Base-by-base conservation (phyloP, 2,329 filamentous ascomycete species). In the Mollisiaceae sp. region DNA sequence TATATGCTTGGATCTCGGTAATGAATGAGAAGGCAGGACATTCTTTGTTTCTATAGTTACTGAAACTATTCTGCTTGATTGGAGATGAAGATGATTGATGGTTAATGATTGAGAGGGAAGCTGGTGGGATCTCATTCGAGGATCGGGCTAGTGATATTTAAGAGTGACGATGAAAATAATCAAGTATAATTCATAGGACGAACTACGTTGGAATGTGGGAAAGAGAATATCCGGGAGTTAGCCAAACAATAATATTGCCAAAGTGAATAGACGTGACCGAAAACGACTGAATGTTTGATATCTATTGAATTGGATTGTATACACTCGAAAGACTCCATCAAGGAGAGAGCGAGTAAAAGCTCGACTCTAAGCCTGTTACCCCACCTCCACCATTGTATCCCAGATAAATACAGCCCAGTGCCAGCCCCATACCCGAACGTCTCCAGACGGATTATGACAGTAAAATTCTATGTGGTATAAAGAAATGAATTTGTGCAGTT, bases 391-490 rank as follows among this genome's bases (percentile, higher is more conserved):
- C 18, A 50, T 20, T 27, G 8, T 22, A 50, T 35, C 12, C 24
- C 18, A 38, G 9, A 38, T 39, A 39, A 11, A 39, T 38, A 22
- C 55, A 20, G 2, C 55, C 55, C 55, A 57, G 11, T 57, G 4
- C 27, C 52, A 14, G 14, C 18, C 35, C 55, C 6, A 58, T 38
- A 45, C 60, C 38, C 39, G 36, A 62, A 43, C 38, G 58, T 60
- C 60, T 41, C 52, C 54, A 32, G 52, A 52, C 24, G 43, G 38
- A 66, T 63, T 66, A 66, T 66, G 24, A 61, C 59, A 52, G 54
- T 20, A 62, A 63, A 63, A 66, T 52, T 60, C 58, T 63, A 60
- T 61, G 27, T 62, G 58, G 60, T 66, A 63, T 66, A 63, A 54
- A 18, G 61, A 63, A 66, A 66, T 22, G 55, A 60, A 60, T 50